Percentiles rank a stretch among this genome's conserved stretches.
These are phyloP conservation scores for Pyrenophora teres DNA, from an alignment of 2,329 filamentous ascomycete genomes.

Conservation along the genomic window DNA sequence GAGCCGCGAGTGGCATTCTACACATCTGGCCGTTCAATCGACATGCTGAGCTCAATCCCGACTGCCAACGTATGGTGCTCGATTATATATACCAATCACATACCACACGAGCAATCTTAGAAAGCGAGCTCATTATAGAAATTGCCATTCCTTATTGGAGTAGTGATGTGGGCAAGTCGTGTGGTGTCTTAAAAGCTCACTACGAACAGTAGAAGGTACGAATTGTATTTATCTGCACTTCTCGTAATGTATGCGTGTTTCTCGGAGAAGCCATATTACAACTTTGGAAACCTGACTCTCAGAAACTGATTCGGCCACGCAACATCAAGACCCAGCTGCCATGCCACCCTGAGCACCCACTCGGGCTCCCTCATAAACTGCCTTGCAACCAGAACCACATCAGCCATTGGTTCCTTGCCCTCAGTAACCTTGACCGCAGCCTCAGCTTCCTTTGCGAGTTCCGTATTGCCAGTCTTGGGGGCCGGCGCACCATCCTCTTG, in stretches of 20 bases:
- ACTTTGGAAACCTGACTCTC: conserved; percentile 38
- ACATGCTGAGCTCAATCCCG: too few relatives aligned
- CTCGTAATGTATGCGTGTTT: background rate
- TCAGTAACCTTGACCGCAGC: conserved; percentile 46
- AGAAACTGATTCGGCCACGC: conserved; percentile 56
- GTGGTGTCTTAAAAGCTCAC: background rate
- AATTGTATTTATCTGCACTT: background rate
- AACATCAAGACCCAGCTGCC: conserved; percentile 55
- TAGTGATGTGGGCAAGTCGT: too few relatives aligned
- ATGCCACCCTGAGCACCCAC: conserved; percentile 59
- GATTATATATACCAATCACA: too few relatives aligned
- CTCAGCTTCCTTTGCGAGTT: conserved; percentile 38
- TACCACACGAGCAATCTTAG: too few relatives aligned
- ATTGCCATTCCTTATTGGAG: too few relatives aligned
- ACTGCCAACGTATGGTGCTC: too few relatives aligned
- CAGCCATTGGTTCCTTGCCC: conserved; percentile 47
- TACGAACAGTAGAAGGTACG: background rate
- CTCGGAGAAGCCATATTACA: conserved; percentile 14
- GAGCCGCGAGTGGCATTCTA: too few relatives aligned
- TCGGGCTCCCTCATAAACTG: conserved; percentile 62
- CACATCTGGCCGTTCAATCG: too few relatives aligned
- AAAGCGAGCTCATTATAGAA: too few relatives aligned
- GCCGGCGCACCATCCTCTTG: conserved; percentile 31
- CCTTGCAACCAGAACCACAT: conserved; percentile 58
- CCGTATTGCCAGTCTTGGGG: conserved; percentile 17